phyloP scores from a whole-genome alignment of 805 yeast species.

The Wickerhamomyces rabaulensis region DNA sequence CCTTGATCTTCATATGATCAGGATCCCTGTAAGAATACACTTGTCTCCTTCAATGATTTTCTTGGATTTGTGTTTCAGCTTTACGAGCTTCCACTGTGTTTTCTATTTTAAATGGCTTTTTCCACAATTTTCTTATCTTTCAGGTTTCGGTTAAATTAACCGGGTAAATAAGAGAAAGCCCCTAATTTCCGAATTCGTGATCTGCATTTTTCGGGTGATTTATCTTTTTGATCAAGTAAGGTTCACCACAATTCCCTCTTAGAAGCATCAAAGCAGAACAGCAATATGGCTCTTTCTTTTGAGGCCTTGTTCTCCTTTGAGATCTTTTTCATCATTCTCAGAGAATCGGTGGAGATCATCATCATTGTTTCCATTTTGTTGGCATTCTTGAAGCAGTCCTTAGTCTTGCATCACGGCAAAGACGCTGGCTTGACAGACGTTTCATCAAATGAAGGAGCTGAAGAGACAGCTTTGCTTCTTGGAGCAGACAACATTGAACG shows the following conservation, averaged over 20 bases:
- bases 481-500: neutral
- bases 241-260: neutral
- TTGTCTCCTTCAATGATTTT: too few species aligned
- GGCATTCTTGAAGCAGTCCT: slow-evolving; percentile 64
- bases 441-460: neutral
- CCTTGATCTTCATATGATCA: too few species aligned
- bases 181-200: neutral
- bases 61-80: too few species aligned
- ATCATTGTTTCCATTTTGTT: slow-evolving; percentile 67
- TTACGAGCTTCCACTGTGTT: too few species aligned
- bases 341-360: slow-evolving; percentile 76
- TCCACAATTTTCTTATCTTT: too few species aligned
- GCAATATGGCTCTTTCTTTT: slow-evolving; percentile 17
- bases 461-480: slow-evolving; percentile 11
- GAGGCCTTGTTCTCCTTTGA: slow-evolving; percentile 63
- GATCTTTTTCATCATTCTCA: slow-evolving; percentile 63
- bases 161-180: neutral
- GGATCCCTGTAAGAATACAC: too few species aligned
- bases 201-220: neutral
- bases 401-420: slow-evolving; percentile 31
- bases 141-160: neutral
- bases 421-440: slow-evolving; percentile 1
- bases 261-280: neutral
- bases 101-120: too few species aligned
- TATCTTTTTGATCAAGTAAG: neutral